Conservation (phyloP, 192 early-diverging fungal species). For the Coemansia asiatica region DNA sequence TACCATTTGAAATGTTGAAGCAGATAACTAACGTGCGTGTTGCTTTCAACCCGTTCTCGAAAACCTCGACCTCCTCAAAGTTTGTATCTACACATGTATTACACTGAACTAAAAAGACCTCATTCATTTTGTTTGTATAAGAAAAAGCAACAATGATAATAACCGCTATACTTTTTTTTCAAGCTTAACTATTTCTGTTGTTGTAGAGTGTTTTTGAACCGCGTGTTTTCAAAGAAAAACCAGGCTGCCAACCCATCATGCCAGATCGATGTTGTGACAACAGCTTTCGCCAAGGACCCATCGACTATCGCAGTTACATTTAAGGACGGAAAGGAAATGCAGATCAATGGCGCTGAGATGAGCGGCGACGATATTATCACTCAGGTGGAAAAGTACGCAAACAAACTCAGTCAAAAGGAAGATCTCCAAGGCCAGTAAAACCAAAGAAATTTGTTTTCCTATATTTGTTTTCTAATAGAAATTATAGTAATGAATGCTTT, state of each 20-base stretch:
- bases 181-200: not conserved
- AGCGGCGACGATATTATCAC: conserved; percentile 40
- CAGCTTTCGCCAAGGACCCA: conserved; percentile 30
- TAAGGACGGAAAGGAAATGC: conserved; percentile 46
- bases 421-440: conserved; percentile 48
- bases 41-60: conserved; percentile 46
- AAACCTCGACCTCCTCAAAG: conserved; percentile 39
- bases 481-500: not conserved
- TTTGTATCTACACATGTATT: conserved; percentile 1
- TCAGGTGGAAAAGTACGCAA: conserved; percentile 43
- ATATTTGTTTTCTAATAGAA: no score
- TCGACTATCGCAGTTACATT: conserved; percentile 41
- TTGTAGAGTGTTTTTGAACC: conserved; percentile 45
- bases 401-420: conserved; percentile 49
- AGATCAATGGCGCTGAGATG: conserved; percentile 36
- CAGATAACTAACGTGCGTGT: conserved; percentile 46
- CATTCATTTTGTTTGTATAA: no score
- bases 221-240: conserved; percentile 47
- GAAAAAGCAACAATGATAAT: no score
- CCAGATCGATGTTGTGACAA: conserved; percentile 44
- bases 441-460: not conserved
- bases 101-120: not conserved
- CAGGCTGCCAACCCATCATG: conserved; percentile 39
- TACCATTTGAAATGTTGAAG: conserved; percentile 35
- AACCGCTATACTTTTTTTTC: no score